Percentiles rank a stretch among this genome's conserved stretches.
Conservation (phyloP, 75 land plant species). For the Sequoia sempervirens region DNA sequence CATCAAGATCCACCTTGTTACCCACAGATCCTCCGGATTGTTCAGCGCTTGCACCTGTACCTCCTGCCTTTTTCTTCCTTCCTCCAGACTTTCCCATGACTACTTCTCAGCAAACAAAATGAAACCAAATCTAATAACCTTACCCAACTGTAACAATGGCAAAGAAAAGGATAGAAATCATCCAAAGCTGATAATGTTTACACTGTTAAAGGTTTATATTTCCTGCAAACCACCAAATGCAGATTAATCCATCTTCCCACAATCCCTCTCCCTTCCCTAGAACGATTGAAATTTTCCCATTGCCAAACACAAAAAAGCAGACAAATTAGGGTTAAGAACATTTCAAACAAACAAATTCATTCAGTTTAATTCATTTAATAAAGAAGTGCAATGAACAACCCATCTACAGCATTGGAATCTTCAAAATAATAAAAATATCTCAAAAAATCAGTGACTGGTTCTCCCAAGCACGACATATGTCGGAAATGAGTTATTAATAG, state of each 20-base stretch:
- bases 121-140: constrained; percentile 5
- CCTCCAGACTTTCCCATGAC: constrained; percentile 78
- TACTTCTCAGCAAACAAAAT: constrained; percentile 18
- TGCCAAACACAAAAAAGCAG: neutral
- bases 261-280: neutral
- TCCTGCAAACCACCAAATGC: neutral
- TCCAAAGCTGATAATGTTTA: neutral
- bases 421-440: neutral
- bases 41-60: neutral
- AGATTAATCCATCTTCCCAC: neutral
- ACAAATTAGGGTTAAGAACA: neutral
- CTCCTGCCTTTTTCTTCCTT: constrained; percentile 51
- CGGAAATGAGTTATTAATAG: neutral
- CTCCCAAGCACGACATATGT: neutral
- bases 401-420: neutral
- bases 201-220: neutral
- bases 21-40: neutral
- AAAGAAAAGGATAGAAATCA: neutral
- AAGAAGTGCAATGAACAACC: neutral
- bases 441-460: neutral
- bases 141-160: neutral
- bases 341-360: neutral
- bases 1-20: constrained; percentile 30
- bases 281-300: neutral
- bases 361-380: neutral